Evolutionary conservation across 1,139 yeast genomes (phyloP), one percentile per base, ranked within the genome.

Genomic region (Yamadazyma sp.): DNA sequence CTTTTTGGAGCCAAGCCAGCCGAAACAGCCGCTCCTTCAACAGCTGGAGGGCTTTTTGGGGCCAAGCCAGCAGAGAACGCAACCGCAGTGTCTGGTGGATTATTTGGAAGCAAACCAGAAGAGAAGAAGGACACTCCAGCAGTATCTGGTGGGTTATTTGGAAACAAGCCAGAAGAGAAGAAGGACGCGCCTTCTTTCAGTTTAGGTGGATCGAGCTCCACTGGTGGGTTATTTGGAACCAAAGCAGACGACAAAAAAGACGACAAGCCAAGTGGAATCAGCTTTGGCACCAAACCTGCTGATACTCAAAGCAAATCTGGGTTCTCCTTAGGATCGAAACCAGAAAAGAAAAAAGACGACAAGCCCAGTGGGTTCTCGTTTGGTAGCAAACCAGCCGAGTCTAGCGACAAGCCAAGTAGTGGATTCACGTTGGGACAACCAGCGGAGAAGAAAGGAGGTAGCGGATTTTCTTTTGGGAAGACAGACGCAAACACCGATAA

Each of bases 51-150:
- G 17, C 29, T 38, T 14, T 61, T 62, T 43, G 57, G 61, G 8
- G 34, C 42, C 13, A 44, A 49, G 15, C 44, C 46, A 9, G 45
- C 29, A n/a, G 47, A 38, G 11, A 46, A 41, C 28, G 36, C 42
- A 31, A 43, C 46, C 16, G 43, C 53, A 1, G 11, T 20, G 5
- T 8, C 28, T 24, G 37, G 37, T 3, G 31, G 31, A 10, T 28
- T 28, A 16, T 63, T 64, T 47, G 61, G 65, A 34, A 33, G 58
- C 15, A 60, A 56, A 35, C 56, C 64, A 3, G 54, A 48, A 13
- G 57, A 48, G 24, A 47, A 48, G 39, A 39, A 45, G 14, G 51
- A 45, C 8, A 45, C 41, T 18, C 26, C 32, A 17, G 35, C 21
- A 29, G 28, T 20, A 15, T 35, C 61, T 43, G 57, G 62, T 11